These are phyloP conservation scores for Apophysomyces variabilis DNA, from an alignment of 371 early-diverging fungal species.

Conservation along the genomic window DNA sequence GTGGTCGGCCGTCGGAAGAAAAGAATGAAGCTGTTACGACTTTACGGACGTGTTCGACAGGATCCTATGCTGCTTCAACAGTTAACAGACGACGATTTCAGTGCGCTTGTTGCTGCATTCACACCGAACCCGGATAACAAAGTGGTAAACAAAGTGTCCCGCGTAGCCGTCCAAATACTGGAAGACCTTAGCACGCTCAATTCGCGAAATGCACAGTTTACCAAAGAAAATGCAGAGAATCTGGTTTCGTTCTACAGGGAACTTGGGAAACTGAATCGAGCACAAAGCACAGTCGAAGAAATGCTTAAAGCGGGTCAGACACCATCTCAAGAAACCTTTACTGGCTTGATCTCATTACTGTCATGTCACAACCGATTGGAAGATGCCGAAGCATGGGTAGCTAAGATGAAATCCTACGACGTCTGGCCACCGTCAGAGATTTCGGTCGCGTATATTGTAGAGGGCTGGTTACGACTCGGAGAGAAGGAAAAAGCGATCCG, in stretches of 20 bases:
- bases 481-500: slow-evolving; percentile 21
- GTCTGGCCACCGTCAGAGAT: slow-evolving; percentile 5
- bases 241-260: slow-evolving; percentile 19
- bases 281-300: slow-evolving; percentile 21
- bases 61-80: slow-evolving; percentile 16
- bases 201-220: slow-evolving; percentile 6
- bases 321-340: slow-evolving; percentile 27
- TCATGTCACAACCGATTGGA: slow-evolving; percentile 20
- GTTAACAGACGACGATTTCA: slow-evolving; percentile 20
- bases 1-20: neutral
- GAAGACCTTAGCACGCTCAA: slow-evolving; percentile 16
- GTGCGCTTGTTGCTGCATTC: slow-evolving; percentile 18
- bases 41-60: slow-evolving; percentile 8
- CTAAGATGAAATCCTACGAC: slow-evolving; percentile 14
- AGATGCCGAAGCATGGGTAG: slow-evolving; percentile 29
- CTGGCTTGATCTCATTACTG: slow-evolving; percentile 32
- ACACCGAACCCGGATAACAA: slow-evolving; percentile 14
- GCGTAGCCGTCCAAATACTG: slow-evolving; percentile 13
- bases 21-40: neutral
- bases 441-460: slow-evolving; percentile 22
- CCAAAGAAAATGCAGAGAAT: slow-evolving; percentile 3
- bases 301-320: slow-evolving; percentile 5
- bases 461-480: slow-evolving; percentile 19
- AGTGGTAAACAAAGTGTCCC: neutral
- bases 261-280: slow-evolving; percentile 18